phyloP scores from a whole-genome alignment of 192 early-diverging fungal genomes.

The Gigaspora rosea region DNA sequence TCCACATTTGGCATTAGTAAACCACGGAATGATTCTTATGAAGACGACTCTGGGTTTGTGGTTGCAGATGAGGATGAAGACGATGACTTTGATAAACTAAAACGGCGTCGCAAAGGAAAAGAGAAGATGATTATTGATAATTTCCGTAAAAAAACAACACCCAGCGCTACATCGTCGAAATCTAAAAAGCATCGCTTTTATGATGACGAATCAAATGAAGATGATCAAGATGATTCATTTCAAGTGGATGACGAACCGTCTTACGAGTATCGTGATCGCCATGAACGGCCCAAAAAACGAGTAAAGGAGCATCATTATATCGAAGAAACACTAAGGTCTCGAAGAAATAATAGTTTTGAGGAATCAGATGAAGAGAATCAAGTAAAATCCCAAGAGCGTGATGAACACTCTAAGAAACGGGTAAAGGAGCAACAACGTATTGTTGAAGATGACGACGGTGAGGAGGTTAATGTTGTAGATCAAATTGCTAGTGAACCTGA shows the following conservation, averaged over 20 bases:
- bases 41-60: conserved; percentile 57
- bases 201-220: background rate
- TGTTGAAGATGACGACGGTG: background rate
- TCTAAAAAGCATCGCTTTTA: background rate
- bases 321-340: background rate
- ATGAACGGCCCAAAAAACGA: background rate
- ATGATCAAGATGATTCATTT: background rate
- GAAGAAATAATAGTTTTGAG: no score
- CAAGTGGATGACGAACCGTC: background rate
- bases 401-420: background rate
- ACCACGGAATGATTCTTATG: conserved; percentile 37
- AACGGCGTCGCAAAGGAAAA: conserved; percentile 2
- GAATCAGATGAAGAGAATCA: no score
- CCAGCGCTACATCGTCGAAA: background rate
- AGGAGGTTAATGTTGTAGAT: background rate
- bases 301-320: background rate
- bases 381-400: background rate
- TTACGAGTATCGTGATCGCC: background rate
- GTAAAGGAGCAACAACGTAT: background rate
- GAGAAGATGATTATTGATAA: background rate
- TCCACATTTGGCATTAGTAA: background rate
- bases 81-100: background rate
- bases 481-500: background rate
- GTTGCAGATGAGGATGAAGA: conserved; percentile 56
- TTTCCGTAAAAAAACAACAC: background rate